These are phyloP conservation scores for Xanthoceras sorbifolium DNA, from an alignment of 345 rosid species.

Conservation along the genomic window DNA sequence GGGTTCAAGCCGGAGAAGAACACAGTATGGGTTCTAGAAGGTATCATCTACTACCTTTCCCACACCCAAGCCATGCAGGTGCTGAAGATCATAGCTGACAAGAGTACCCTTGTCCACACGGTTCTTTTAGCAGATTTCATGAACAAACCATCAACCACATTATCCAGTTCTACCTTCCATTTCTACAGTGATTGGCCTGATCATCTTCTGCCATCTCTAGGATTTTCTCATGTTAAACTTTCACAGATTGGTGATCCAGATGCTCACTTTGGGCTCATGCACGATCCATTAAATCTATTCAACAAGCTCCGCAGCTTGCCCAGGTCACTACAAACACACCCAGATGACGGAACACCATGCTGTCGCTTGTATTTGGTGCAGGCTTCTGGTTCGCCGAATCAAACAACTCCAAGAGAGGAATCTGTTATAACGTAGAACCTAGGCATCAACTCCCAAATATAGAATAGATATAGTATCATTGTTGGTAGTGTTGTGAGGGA, in stretches of 20 bases:
- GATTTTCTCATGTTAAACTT: slow-evolving; percentile 80
- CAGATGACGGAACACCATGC: slow-evolving; percentile 93
- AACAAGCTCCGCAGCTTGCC: slow-evolving; percentile 82
- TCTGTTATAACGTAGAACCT: slow-evolving; percentile 25
- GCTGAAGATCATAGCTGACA: slow-evolving; percentile 76
- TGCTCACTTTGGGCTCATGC: slow-evolving; percentile 82
- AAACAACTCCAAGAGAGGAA: slow-evolving; percentile 34
- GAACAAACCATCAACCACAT: slow-evolving; percentile 78
- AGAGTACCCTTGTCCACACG: slow-evolving; percentile 57
- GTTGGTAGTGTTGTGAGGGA: slow-evolving; percentile 19
- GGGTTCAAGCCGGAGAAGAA: slow-evolving; percentile 67
- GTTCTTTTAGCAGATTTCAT: slow-evolving; percentile 94
- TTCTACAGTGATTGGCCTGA: slow-evolving; percentile 98
- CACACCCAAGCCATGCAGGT: slow-evolving; percentile 86
- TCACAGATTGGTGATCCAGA: slow-evolving; percentile 95
- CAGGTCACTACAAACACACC: slow-evolving; percentile 68
- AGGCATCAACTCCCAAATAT: slow-evolving; percentile 23
- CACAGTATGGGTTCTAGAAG: slow-evolving; percentile 94
- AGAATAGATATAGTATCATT: slow-evolving; percentile 29
- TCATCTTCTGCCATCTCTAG: slow-evolving; percentile 77
- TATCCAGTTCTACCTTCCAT: slow-evolving; percentile 69
- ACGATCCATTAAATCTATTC: slow-evolving; percentile 75
- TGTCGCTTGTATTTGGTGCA: slow-evolving; percentile 88
- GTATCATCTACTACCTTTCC: slow-evolving; percentile 84
- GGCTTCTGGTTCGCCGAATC: slow-evolving; percentile 77